phyloP scores from a whole-genome alignment of 768 basidiomycete genomes.

The Cyclocybe aegerita region DNA sequence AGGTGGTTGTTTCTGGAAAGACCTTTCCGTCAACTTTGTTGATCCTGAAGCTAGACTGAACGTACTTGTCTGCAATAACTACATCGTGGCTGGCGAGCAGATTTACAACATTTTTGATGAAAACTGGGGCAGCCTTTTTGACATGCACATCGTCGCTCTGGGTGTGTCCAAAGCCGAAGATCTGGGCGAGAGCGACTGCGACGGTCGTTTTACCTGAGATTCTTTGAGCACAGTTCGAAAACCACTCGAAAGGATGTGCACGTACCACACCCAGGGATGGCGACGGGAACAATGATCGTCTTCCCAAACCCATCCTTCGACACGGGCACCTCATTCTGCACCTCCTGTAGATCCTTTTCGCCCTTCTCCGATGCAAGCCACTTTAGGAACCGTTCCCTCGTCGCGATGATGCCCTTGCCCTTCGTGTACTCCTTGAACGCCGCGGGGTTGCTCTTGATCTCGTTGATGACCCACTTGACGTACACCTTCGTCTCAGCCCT shows the following conservation, averaged over 20 bases:
- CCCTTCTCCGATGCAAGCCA: slow-evolving; percentile 57
- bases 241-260: slow-evolving; percentile 3
- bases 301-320: slow-evolving; percentile 48
- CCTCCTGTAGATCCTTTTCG: slow-evolving; percentile 28
- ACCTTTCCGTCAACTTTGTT: background rate
- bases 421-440: slow-evolving; percentile 65
- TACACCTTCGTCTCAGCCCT: slow-evolving; percentile 80
- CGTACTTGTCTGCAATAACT: slow-evolving; percentile 92
- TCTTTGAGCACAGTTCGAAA: slow-evolving; percentile 13
- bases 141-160: slow-evolving; percentile 87
- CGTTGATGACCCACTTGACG: slow-evolving; percentile 76
- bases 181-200: slow-evolving; percentile 69
- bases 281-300: slow-evolving; percentile 85
- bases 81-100: slow-evolving; percentile 66
- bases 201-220: slow-evolving; percentile 84
- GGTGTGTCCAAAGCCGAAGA: slow-evolving; percentile 89
- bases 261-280: slow-evolving; percentile 91
- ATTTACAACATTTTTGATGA: slow-evolving; percentile 68
- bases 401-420: slow-evolving; percentile 83
- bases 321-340: slow-evolving; percentile 28
- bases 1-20: slow-evolving; percentile 81
- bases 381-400: slow-evolving; percentile 73
- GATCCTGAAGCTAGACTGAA: slow-evolving; percentile 2
- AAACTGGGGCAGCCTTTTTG: slow-evolving; percentile 71
- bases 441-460: slow-evolving; percentile 60